Base-by-base conservation (phyloP, 1,139 yeast species). In the Citeromyces hawaiiensis region DNA sequence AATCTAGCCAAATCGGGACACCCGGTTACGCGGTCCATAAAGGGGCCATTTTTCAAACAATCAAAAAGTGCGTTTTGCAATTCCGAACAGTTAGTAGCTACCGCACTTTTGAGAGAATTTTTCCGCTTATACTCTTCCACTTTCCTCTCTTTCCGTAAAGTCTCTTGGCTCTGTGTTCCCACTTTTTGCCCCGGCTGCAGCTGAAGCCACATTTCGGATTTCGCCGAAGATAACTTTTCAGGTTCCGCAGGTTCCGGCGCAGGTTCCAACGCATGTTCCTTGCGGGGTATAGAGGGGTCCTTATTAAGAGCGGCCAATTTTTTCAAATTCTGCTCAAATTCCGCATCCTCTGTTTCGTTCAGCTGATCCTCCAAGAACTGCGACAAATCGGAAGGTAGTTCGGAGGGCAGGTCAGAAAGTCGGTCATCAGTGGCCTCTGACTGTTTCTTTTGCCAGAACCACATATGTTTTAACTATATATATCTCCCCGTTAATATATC, bases 31-130 rank as follows among this genome's bases (percentile, higher is more conserved):
- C 38, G 31, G 19, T 41, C 47, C 45, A 39, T 43, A 30, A 18
- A 39, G 16, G 6, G 39, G 19, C 39, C 49, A 44, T 17, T 39
- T 35, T 35, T 43, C 40, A 30, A 52, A 43, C 61, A 56, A 13
- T 50, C 43, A 21, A 51, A 43, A 38, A 50, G 54, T 19, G 38
- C 37, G n/a, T 43, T 35, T 36, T 54, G 58, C 6, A 55, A 43
- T 39, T 56, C 61, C 10, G 58, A 47, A 40, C 61, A 57, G 39
- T 57, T 57, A 4, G 49, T 48, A 4, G 49, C 41, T 2, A 55
- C 50, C 2, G 55, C 49, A 40, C 53, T 56, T 16, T 46, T 45
- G 10, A 47, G 38, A 3, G 51, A 47, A 37, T 54, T 47, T 19
- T 47, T 47, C 18, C 59, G 47, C 30, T 48, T 48, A 38, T 55